These are phyloP conservation scores for Backusella luteola DNA, from an alignment of 192 early-diverging fungal genomes.

Conservation along the genomic window DNA sequence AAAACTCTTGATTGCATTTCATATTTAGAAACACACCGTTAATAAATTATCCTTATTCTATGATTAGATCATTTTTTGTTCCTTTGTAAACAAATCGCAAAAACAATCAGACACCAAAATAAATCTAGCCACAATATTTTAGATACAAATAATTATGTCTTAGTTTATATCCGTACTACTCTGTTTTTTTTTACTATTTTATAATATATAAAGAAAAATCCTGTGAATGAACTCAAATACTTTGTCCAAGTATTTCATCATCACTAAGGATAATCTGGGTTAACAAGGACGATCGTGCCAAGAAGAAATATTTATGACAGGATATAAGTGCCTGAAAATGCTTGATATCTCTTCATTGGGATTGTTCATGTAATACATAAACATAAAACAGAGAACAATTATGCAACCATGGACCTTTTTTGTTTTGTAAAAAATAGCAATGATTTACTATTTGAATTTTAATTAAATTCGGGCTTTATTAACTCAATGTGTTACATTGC, in stretches of 20 bases:
- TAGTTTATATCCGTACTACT: neutral
- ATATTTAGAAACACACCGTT: slow-evolving; percentile 2
- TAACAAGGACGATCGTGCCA: neutral
- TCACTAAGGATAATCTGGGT: neutral
- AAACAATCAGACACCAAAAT: neutral
- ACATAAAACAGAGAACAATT: neutral
- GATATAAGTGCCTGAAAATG: neutral
- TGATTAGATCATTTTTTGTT: neutral
- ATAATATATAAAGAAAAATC: neutral
- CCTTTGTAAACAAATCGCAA: neutral
- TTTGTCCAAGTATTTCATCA: neutral
- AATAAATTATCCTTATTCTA: neutral
- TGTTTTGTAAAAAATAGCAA: neutral
- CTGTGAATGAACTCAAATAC: neutral
- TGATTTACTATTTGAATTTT: neutral
- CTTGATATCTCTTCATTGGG: neutral
- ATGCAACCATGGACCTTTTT: neutral
- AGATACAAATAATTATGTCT: too few species aligned
- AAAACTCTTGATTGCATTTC: slow-evolving; percentile 4
- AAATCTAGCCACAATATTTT: too few species aligned
- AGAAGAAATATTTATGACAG: neutral
- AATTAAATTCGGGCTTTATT: neutral
- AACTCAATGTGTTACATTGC: neutral
- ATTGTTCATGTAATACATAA: neutral
- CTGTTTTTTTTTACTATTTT: neutral